Evolutionary conservation across 768 basidiomycete species (phyloP), one percentile per base, ranked within the genome.

Genomic region (Filobasidium floriforme): DNA sequence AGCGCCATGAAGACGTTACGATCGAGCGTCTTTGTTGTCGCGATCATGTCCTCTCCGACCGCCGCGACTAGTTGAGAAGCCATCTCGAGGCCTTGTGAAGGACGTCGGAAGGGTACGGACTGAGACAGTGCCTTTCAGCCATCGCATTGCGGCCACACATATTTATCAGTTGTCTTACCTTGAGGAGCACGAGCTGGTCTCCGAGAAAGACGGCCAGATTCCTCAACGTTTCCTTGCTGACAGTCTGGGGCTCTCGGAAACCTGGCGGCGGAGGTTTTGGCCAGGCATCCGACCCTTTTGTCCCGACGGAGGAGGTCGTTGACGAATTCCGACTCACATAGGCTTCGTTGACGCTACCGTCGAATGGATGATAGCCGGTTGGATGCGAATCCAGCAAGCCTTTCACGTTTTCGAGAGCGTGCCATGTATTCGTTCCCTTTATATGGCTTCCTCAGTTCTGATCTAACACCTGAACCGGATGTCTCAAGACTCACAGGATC

Each of bases 401-500:
- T 26, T 76, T 75, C 71, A 89, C 90, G 22, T 72, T 72, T 46
- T 84, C 79, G 4, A 94, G 76, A 18, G 87, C 86, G 73, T 85
- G 83, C 87, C 90, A 96, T 7, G 82, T 82, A 71, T 88, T 87
- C 1, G 85, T 86, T 76, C 88, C 90, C 89, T 92, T 71, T 41
- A 41, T 28, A 24, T 12, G 62, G 46, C 28, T 65, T 41, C 14
- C 28, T 41, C 11, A 49, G 62, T 40, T 40, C 12, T 41, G n/a
- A 19, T 19, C 22, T 14, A 22, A 32, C 19, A 26, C 24, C 22
- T 26, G 29, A 15, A 10, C 60, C 60, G 32, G 32, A 37, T n/a
- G 37, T 60, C 41, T 54, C 22, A 6, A n/a, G 10, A 72, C 82
- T 71, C 69, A 92, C 89, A 9, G 93, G 92, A 77, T 98, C 93